Evolutionary conservation across 371 early-diverging fungal species (phyloP), one percentile per base, ranked within the genome.

Genomic region (Coemansia sp.): DNA sequence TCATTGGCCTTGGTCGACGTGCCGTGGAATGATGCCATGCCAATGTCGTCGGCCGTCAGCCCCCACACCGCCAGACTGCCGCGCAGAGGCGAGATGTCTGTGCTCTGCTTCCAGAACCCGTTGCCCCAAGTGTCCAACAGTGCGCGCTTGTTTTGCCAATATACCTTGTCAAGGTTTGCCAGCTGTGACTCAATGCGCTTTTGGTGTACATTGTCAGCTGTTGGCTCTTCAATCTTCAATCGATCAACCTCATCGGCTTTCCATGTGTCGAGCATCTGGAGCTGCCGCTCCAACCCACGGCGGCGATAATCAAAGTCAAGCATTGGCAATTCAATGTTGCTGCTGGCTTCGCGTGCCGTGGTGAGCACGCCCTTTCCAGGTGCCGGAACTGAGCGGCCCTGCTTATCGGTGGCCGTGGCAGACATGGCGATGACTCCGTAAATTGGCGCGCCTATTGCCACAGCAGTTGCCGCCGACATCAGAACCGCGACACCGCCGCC

Each of bases 1-100:
- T 97, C 97, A 79, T 97, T 97, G 59, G 97, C 97, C 83, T 90
- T 90, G 68, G 97, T 97, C 33, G 91, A 89, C 20, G 97, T 97
- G 66, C 95, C 97, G 81, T 95, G 97, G 93, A 94, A 97, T 2
- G 95, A 94, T 8, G 93, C 93, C 49, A 94, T 88, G 57, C 91
- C 91, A 69, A 97, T 91, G 72, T 97, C 97, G 74, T 97, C 94
- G 47, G 94, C 82, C 26, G 90, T 91, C 59, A 96, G 80, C 39
- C 94, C 94, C 74, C 85, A 97, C 14, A 87, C 85, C 41, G 94
- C 93, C 54, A 97, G 85, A 9, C 93, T 93, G 69, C 94, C 95
- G 59, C 94, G 92, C 39, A 94, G 72, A 54, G 95, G 94, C 39
- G 94, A 81, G 72, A 95, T 94, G 66, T 80, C 69, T 7, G 87